A percentile compares a stretch with the other conserved stretches of the same genome.
Conservation (phyloP, 2,329 filamentous ascomycete species). For the Talaromyces marneffei region DNA sequence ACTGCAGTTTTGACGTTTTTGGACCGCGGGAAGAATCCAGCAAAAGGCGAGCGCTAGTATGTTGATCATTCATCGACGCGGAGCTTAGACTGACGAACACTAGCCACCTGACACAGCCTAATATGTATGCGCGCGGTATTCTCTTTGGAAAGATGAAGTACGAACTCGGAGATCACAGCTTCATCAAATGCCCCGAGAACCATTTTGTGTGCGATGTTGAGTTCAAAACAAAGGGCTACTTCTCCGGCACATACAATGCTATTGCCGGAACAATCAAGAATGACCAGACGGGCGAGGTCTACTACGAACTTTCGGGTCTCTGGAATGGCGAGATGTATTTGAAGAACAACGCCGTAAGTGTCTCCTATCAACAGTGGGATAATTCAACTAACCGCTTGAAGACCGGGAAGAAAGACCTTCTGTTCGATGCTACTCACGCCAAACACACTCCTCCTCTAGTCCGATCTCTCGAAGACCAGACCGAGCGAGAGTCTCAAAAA, state of each 20-base stretch:
- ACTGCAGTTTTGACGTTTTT: constrained; percentile 78
- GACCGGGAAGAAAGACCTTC: constrained; percentile 82
- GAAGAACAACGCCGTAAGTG: constrained; percentile 67
- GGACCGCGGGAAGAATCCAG: constrained; percentile 63
- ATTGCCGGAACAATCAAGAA: constrained; percentile 89
- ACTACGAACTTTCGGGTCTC: constrained; percentile 87
- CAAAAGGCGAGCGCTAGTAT: constrained; percentile 78
- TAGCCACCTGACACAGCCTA: constrained; percentile 89
- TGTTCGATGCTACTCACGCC: constrained; percentile 79
- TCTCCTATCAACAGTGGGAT: not conserved
- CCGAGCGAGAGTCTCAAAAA: constrained; percentile 80
- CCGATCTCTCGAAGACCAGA: constrained; percentile 78
- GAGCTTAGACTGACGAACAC: not conserved
- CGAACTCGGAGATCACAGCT: constrained; percentile 92
- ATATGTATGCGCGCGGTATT: constrained; percentile 97
- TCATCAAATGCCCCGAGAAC: constrained; percentile 82
- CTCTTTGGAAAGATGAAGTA: constrained; percentile 99
- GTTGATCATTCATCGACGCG: constrained; percentile 33
- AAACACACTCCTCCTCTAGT: constrained; percentile 68
- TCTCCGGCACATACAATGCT: constrained; percentile 91
- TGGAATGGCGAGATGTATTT: constrained; percentile 96
- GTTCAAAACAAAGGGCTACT: constrained; percentile 98
- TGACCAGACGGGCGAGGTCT: constrained; percentile 73
- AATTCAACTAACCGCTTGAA: constrained; percentile 31
- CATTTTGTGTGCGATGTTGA: constrained; percentile 85